Conservation (phyloP, 1,139 yeast genomes). For the Lizanozyma gosingica region DNA sequence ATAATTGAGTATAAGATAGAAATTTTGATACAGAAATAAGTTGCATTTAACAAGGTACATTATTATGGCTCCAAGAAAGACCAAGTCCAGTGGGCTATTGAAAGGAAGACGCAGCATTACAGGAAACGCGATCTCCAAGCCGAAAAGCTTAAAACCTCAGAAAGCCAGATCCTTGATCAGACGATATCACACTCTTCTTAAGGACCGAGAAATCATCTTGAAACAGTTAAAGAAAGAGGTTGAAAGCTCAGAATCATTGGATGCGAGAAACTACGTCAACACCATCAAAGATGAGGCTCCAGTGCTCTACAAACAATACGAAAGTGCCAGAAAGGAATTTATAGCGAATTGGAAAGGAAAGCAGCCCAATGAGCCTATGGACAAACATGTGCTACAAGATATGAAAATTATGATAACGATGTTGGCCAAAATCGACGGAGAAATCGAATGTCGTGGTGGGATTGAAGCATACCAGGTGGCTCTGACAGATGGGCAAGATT, state of each 20-base stretch:
- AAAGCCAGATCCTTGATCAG: constrained; percentile 60
- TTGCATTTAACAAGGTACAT: too few relatives aligned
- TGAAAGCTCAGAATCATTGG: constrained; percentile 15
- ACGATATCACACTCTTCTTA: constrained; percentile 55
- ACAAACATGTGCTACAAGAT: constrained; percentile 13
- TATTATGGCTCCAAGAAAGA: constrained; percentile 2
- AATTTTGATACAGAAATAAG: too few relatives aligned
- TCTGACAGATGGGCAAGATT: constrained; percentile 74
- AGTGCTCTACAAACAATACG: neutral
- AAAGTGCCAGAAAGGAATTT: neutral
- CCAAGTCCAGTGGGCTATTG: constrained; percentile 7
- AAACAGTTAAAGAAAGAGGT: constrained; percentile 12
- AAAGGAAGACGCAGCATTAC: constrained; percentile 3
- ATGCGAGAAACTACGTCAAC: constrained; percentile 17
- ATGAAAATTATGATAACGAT: constrained; percentile 13
- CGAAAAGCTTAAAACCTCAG: constrained; percentile 44
- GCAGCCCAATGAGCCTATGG: constrained; percentile 10
- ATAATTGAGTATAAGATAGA: too few relatives aligned
- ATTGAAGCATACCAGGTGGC: constrained; percentile 75
- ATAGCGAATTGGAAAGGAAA: constrained; percentile 1
- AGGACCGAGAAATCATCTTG: constrained; percentile 35
- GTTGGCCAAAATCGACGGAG: constrained; percentile 51
- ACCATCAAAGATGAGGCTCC: constrained; percentile 5
- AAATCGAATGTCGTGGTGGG: constrained; percentile 58
- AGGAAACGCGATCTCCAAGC: constrained; percentile 1